Evolutionary conservation across 164 flowering plant genomes (phyloP).

Genomic region (Echeveria elegans): DNA sequence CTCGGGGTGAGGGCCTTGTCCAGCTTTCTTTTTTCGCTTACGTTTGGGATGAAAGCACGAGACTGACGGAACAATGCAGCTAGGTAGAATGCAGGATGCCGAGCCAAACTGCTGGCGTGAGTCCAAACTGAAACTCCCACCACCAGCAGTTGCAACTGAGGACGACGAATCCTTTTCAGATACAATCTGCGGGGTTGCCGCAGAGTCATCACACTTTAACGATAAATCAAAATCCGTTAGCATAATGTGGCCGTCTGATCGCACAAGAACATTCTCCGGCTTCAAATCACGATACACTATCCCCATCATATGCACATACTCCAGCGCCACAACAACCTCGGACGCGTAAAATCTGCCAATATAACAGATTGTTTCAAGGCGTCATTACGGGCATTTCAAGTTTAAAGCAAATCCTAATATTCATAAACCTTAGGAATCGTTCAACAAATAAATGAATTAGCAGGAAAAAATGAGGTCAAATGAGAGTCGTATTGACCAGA

Average conservation of each 20-base stretch:
- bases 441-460: neutral
- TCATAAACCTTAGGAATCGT: no score
- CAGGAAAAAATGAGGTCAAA: neutral
- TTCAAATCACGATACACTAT: slow-evolving; percentile 84
- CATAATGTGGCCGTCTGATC: slow-evolving; percentile 87
- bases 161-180: slow-evolving; percentile 17
- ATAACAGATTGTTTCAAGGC: no score
- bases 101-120: slow-evolving; percentile 23
- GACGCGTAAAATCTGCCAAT: slow-evolving; percentile 63
- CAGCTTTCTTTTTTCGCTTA: slow-evolving; percentile 41
- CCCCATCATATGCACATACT: slow-evolving; percentile 82
- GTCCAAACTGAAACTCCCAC: slow-evolving; percentile 14
- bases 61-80: slow-evolving; percentile 66
- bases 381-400: no score
- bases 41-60: slow-evolving; percentile 63
- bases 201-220: slow-evolving; percentile 37
- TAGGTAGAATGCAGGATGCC: slow-evolving; percentile 67
- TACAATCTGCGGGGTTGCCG: slow-evolving; percentile 48
- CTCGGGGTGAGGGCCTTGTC: slow-evolving; percentile 27
- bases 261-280: slow-evolving; percentile 77
- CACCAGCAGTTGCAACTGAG: slow-evolving; percentile 7
- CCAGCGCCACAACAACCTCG: slow-evolving; percentile 69
- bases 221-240: slow-evolving; percentile 88
- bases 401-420: no score
- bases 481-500: neutral